Percentiles rank a stretch among this genome's conserved stretches.
phyloP scores from a whole-genome alignment of 306 rosid genomes.

The Pterocarpus macrocarpus region DNA sequence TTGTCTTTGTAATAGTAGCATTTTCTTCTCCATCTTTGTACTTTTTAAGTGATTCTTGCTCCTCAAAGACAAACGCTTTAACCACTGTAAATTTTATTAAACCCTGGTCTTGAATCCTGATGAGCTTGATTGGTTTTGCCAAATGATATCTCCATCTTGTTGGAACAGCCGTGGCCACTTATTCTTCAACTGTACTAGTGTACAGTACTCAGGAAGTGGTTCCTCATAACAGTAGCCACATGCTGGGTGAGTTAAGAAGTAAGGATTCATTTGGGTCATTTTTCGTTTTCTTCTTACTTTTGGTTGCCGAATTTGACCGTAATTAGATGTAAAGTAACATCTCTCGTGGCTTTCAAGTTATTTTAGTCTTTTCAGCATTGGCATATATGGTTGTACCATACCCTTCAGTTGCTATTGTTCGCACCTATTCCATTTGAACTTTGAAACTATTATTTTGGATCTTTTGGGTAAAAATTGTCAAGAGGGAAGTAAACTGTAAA shows the following conservation, averaged over 20 bases:
- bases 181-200: conserved; percentile 8
- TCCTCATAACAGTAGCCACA: background rate
- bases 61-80: conserved; percentile 51
- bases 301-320: conserved; percentile 16
- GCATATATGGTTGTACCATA: conserved; percentile 39
- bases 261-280: conserved; percentile 12
- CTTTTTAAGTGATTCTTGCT: conserved; percentile 50
- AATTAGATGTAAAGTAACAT: conserved; percentile 45
- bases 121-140: conserved; percentile 41
- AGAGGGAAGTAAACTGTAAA: background rate
- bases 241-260: background rate
- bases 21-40: conserved; percentile 48
- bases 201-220: background rate
- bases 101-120: conserved; percentile 44
- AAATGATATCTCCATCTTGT: conserved; percentile 35
- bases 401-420: conserved; percentile 33
- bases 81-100: conserved; percentile 49
- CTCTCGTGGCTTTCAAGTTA: conserved; percentile 24
- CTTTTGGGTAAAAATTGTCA: conserved; percentile 32
- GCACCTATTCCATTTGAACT: conserved; percentile 11
- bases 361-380: conserved; percentile 33
- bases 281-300: conserved; percentile 31
- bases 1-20: conserved; percentile 63
- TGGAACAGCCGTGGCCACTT: conserved; percentile 28
- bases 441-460: background rate